Base-by-base conservation (phyloP, 495 filamentous ascomycete genomes). In the Rusavskia elegans region DNA sequence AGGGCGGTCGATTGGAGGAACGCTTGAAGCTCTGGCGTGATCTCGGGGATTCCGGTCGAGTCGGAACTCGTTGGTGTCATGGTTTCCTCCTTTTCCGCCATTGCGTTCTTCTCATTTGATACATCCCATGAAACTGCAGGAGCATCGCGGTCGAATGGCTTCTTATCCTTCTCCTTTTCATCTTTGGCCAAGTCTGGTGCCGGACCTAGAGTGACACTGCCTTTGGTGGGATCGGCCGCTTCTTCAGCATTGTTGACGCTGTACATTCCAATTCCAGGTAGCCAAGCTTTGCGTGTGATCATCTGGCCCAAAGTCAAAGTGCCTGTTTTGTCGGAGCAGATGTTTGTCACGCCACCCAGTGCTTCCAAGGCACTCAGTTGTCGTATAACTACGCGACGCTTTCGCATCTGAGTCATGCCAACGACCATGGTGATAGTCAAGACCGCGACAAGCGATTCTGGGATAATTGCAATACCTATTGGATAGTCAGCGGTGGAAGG, bases 311-410 rank as follows among this genome's bases (percentile, higher is more conserved):
- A 79, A 0, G 86, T 92, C 19, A 92, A 68, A 0, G 87, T 92
- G 4, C 86, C 86, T 2, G 86, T 92, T 61, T 92, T 92, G 64
- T 92, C 86, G 9, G 85, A 89, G 64, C 86, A 92, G 57, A 92
- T 90, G 59, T 89, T 89, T 50, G 84, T 89, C 36, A 90, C 83
- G 37, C 85, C 85, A 13, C 85, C 87, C 14, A 92, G 77, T 1
- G 86, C 86, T 63, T 92, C 86, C 0, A 92, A 74, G 9, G 85
- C 85, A 49, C 82, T 82, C 21, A 89, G 70, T 56, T 86, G 79
- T n/a, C 86, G 81, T 23, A 89, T 79, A 44, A 90, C 80, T 9
- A 90, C 86, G 53, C 86, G 84, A 5, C 80, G 73, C 59, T 79
- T 81, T 1, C 80, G 72, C 85, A 92, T 90, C 17, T 76, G 74